Evolutionary conservation across 2,329 filamentous ascomycete genomes (phyloP).

Genomic region (Cladophialophora exuberans): DNA sequence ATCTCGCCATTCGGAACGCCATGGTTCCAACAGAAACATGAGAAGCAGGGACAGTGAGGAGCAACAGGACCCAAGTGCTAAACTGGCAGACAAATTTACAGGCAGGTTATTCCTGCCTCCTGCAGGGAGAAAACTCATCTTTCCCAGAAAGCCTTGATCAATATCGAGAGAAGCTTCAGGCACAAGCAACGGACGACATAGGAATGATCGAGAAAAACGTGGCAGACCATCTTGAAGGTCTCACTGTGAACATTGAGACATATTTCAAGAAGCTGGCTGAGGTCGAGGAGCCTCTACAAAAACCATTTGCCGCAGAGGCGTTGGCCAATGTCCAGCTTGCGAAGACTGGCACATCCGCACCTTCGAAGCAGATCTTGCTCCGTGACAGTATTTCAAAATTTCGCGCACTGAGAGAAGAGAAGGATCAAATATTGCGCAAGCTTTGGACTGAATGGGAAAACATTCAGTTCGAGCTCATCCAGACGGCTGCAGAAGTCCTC

Average conservation of each 20-base stretch:
- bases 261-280: slow-evolving; percentile 10
- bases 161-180: slow-evolving; percentile 20
- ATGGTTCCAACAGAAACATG: slow-evolving; percentile 1
- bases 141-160: slow-evolving; percentile 22
- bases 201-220: slow-evolving; percentile 11
- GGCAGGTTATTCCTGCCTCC: neutral
- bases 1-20: neutral
- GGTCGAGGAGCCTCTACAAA: slow-evolving; percentile 20
- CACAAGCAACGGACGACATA: slow-evolving; percentile 8
- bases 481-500: slow-evolving; percentile 26
- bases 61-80: slow-evolving; percentile 3
- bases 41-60: slow-evolving; percentile 7
- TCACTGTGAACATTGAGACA: slow-evolving; percentile 16
- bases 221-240: slow-evolving; percentile 9
- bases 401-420: slow-evolving; percentile 20
- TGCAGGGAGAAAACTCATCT: slow-evolving; percentile 3
- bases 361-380: slow-evolving; percentile 15
- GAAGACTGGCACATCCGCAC: neutral
- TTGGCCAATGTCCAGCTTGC: slow-evolving; percentile 7
- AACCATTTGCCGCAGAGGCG: slow-evolving; percentile 18
- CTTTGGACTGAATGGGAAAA: slow-evolving; percentile 31
- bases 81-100: slow-evolving; percentile 19
- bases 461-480: slow-evolving; percentile 23
- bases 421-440: slow-evolving; percentile 17
- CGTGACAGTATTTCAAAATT: slow-evolving; percentile 15